phyloP scores from a whole-genome alignment of 805 yeast genomes.

The Metschnikowia cerradonensis region DNA sequence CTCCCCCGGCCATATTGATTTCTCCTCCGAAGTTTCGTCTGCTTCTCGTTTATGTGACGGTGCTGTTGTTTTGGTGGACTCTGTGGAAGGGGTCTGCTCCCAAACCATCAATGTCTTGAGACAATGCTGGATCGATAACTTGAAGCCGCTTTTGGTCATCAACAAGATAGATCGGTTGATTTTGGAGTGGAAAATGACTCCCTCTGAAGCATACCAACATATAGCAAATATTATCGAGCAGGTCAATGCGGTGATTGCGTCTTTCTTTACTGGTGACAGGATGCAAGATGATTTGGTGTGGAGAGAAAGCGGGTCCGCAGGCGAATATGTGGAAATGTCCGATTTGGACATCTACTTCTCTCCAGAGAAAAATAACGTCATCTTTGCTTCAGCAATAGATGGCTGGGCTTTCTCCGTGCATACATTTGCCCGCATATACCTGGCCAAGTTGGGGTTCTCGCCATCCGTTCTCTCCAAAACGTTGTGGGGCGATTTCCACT shows the following conservation, averaged over 20 bases:
- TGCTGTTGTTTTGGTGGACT: constrained; percentile 91
- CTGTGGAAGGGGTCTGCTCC: constrained; percentile 97
- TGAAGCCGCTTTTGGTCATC: constrained; percentile 82
- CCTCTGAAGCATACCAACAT: constrained; percentile 82
- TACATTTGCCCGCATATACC: constrained; percentile 84
- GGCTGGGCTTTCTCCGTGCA: constrained; percentile 97
- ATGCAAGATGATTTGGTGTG: constrained; percentile 81
- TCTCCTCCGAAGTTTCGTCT: constrained; percentile 92
- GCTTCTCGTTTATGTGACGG: constrained; percentile 97
- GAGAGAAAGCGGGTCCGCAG: constrained; percentile 59
- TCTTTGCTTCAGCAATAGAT: constrained; percentile 87
- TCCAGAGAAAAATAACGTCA: constrained; percentile 84
- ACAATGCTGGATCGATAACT: constrained; percentile 91
- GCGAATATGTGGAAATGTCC: constrained; percentile 64
- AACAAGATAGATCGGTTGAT: constrained; percentile 89
- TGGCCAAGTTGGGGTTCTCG: constrained; percentile 78
- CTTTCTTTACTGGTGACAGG: constrained; percentile 88
- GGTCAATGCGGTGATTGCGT: constrained; percentile 90
- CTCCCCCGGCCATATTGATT: constrained; percentile 99
- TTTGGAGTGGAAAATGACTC: constrained; percentile 74
- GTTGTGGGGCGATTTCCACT: constrained; percentile 92
- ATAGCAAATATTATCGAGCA: constrained; percentile 78
- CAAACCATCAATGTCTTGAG: constrained; percentile 93
- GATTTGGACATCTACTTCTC: constrained; percentile 82
- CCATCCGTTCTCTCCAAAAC: constrained; percentile 74